Base-by-base conservation (phyloP, 805 yeast species). In the Ogataea dorogensis region DNA sequence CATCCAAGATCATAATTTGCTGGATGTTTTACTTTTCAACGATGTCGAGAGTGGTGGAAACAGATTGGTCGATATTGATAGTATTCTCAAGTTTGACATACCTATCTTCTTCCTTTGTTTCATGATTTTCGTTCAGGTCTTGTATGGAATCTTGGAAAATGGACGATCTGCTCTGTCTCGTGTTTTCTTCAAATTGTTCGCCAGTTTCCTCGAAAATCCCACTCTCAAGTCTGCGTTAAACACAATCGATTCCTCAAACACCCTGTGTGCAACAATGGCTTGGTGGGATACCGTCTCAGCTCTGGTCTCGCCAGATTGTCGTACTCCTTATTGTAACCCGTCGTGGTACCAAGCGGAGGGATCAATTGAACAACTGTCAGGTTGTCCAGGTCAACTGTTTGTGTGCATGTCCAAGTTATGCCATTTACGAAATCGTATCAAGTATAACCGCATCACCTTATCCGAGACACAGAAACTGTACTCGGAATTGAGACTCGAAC, bases 231-330 rank as follows among this genome's bases (percentile, higher is more conserved):
- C 48, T 9, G 47, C 59, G 14, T 46, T 56, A 40, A 54, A 56
- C 14, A 54, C 54, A 32, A 58, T 60, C 13, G 63, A 62, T 43
- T 56, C 61, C 24, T 50, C 58, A 4, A 51, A 62, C 2, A 40
- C 64, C 6, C 56, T 64, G 20, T 59, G 63, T 4, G 26, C 39
- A 6, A 63, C 61, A 10, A 51, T 67, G 22, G 58, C 70, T 0
- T 64, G 69, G 67, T 67, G 65, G 51, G 73, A 67, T 38, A 64
- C 69, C 1, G 62, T 66, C 3, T 56, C 66, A 24, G 67, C 71
- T 3, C 47, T 66, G 13, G 63, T 56, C 3, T 65, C 71, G 2
- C 66, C 70, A 2, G 71, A 67, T 47, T 67, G 66, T 43, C 41
- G 73, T n/a, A 49, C 60, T 20, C 69, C 71, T 0, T 65, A 46